Percentiles rank a stretch among this genome's conserved stretches.
Evolutionary conservation across 2,329 filamentous ascomycete species (phyloP).

Genomic region (Colletotrichum theobromicola): DNA sequence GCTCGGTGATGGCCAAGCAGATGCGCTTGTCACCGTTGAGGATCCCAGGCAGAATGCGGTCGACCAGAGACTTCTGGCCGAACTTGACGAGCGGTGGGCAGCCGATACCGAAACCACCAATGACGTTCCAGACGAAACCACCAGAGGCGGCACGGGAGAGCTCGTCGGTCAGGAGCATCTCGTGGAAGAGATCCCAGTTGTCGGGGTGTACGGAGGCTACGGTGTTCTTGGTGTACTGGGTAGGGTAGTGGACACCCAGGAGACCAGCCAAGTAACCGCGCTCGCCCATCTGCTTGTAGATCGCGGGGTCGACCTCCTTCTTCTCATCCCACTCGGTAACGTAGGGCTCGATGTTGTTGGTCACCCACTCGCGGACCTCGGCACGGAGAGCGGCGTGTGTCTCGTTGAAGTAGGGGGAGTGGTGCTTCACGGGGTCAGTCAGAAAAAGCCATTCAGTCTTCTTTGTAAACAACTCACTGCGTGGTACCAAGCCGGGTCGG

Average conservation of each 20-base stretch:
- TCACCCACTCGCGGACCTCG: constrained; percentile 92
- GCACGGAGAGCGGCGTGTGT: constrained; percentile 88
- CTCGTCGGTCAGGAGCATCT: constrained; percentile 95
- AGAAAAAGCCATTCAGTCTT: too few relatives aligned
- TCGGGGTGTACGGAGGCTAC: constrained; percentile 82
- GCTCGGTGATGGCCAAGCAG: constrained; percentile 96
- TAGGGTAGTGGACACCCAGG: constrained; percentile 82
- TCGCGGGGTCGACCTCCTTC: constrained; percentile 83
- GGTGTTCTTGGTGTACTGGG: constrained; percentile 71
- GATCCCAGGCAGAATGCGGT: constrained; percentile 88
- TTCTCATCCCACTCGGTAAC: constrained; percentile 98
- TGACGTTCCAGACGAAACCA: constrained; percentile 95
- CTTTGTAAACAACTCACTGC: constrained; percentile 63
- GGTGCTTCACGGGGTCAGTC: constrained; percentile 66
- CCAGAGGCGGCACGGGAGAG: constrained; percentile 87
- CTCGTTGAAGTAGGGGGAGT: constrained; percentile 96
- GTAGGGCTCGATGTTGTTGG: constrained; percentile 85
- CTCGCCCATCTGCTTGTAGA: constrained; percentile 96
- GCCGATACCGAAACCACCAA: constrained; percentile 96
- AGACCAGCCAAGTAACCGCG: constrained; percentile 93
- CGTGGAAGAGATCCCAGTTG: constrained; percentile 98
- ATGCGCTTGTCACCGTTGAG: constrained; percentile 94
- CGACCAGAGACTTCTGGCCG: constrained; percentile 81
- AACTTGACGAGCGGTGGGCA: constrained; percentile 92
- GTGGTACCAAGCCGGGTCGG: constrained; percentile 94